Base-by-base conservation (phyloP, 257 asterid species). In the Capsicum baccatum region DNA sequence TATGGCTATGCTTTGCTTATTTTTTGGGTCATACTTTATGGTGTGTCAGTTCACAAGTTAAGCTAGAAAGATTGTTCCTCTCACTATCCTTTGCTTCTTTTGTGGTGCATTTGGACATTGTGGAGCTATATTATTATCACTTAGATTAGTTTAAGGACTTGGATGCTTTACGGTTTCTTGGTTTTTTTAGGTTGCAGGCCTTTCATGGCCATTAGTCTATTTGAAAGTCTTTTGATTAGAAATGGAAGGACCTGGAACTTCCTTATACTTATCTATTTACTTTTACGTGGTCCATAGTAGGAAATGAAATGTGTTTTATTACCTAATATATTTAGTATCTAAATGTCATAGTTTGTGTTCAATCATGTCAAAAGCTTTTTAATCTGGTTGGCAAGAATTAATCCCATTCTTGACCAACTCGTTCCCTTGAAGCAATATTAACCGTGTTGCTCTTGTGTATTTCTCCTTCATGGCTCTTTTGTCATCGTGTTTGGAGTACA, bases 361-460 rank as follows among this genome's bases (percentile, higher is more conserved):
- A 39, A 4, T 4, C 44, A 39, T 39, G 44, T 4, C 5, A 3
- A 39, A 73, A 21, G 90, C 91, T 89, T 89, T 85, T 8, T 66
- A 76, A 84, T 89, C 91, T 87, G 90, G 90, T 87, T 73, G 80
- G 64, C 88, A 81, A 69, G 89, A 83, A 84, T 66, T 6, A 15
- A 7, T 73, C 3, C 14, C 13, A 63, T 87, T 84, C 82, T 88
- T 84, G 78, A 33, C 48, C 54, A 64, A 86, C 86, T 89, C 84
- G 87, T 86, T 89, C 88, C 87, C 85, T 86, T 86, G 91, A 89
- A 88, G 91, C 92, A 26, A 89, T 26, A 89, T 63, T 17, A 12
- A 21, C 6, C 62, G 86, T 87, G 88, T 84, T 85, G 86, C 59
- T 76, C 79, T 16, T 69, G 57, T 71, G 71, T 33, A 74, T 52